Conservation (phyloP, 2,329 filamentous ascomycete species). For the Ascochyta viciae-villosae region DNA sequence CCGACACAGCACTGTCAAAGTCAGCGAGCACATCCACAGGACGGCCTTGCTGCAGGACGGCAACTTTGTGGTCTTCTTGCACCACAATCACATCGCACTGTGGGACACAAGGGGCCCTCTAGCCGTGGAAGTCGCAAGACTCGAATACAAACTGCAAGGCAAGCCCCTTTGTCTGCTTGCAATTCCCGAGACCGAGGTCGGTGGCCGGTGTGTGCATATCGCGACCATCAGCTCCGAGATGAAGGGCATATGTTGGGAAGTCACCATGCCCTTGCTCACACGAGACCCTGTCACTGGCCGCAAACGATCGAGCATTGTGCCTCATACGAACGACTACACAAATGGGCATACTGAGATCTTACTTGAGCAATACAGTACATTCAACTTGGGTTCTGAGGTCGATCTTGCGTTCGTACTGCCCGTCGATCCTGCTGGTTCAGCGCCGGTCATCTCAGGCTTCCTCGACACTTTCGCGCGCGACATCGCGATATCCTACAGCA, state of each 20-base stretch:
- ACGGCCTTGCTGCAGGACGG: slow-evolving; percentile 81
- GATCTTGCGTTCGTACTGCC: slow-evolving; percentile 71
- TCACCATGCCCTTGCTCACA: slow-evolving; percentile 63
- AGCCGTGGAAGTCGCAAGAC: slow-evolving; percentile 66
- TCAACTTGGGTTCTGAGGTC: slow-evolving; percentile 66
- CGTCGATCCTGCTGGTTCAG: slow-evolving; percentile 83
- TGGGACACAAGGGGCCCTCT: slow-evolving; percentile 76
- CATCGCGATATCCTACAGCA: slow-evolving; percentile 84
- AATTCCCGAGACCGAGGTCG: slow-evolving; percentile 69
- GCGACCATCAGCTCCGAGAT: slow-evolving; percentile 83
- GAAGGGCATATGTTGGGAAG: slow-evolving; percentile 81
- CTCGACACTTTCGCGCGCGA: slow-evolving; percentile 87
- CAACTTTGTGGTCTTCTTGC: slow-evolving; percentile 80
- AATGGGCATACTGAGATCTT: slow-evolving; percentile 49
- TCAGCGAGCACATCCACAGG: slow-evolving; percentile 76
- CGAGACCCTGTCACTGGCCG: slow-evolving; percentile 37
- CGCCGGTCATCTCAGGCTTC: slow-evolving; percentile 75
- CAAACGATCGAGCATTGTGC: slow-evolving; percentile 30
- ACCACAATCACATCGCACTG: slow-evolving; percentile 72
- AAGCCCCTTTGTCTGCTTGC: slow-evolving; percentile 82
- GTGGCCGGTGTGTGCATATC: slow-evolving; percentile 65
- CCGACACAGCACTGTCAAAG: slow-evolving; percentile 72
- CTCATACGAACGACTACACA: slow-evolving; percentile 36
- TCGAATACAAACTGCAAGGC: slow-evolving; percentile 66
- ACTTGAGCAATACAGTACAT: slow-evolving; percentile 73